Conservation (phyloP, 2,329 filamentous ascomycete species). For the Ophiostoma sp. region DNA sequence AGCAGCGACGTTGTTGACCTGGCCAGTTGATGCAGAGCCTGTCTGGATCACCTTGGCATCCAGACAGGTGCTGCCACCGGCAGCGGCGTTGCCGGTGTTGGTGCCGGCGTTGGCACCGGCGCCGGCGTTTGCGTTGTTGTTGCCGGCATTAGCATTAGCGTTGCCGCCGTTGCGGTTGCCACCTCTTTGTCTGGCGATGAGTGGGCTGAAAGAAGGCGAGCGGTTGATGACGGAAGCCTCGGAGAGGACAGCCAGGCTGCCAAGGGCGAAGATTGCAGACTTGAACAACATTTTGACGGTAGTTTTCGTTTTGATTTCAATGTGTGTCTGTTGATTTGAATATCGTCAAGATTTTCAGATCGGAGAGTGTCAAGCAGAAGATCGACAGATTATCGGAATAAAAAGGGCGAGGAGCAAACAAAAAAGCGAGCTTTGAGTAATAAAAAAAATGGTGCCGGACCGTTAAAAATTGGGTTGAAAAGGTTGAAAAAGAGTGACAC, state of each 20-base stretch:
- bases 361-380: not conserved
- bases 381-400: constrained; percentile 11
- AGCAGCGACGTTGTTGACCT: constrained; percentile 37
- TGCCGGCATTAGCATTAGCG: constrained; percentile 24
- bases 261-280: constrained; percentile 44
- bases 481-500: constrained; percentile 17
- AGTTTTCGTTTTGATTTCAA: not conserved
- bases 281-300: constrained; percentile 49
- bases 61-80: constrained; percentile 37
- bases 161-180: not conserved
- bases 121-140: constrained; percentile 20
- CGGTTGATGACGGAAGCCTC: constrained; percentile 43
- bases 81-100: constrained; percentile 28
- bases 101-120: constrained; percentile 20
- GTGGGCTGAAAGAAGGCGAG: constrained; percentile 4
- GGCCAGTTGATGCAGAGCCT: constrained; percentile 46
- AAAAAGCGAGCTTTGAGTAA: constrained; percentile 17
- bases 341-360: not conserved
- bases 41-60: constrained; percentile 44
- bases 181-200: constrained; percentile 37
- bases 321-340: constrained; percentile 2
- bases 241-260: constrained; percentile 43
- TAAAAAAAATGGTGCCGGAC: constrained; percentile 47
- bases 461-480: constrained; percentile 29
- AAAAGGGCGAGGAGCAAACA: constrained; percentile 25